phyloP scores from a whole-genome alignment of 345 rosid species.

The Litchi chinensis region DNA sequence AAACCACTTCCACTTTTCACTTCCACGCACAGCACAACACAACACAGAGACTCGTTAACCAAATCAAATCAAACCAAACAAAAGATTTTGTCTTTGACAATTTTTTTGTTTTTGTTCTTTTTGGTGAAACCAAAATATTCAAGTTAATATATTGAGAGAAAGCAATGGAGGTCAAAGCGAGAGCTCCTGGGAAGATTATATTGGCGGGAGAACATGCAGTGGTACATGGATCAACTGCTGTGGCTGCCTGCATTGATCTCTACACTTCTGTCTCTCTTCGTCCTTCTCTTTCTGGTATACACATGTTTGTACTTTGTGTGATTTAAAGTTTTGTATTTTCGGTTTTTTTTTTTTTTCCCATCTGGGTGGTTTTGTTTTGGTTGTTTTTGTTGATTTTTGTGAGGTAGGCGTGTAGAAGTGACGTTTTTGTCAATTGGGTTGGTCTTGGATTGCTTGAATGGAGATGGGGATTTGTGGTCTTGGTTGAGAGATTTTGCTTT shows the following conservation, averaged over 20 bases:
- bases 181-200: conserved; percentile 96
- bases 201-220: conserved; percentile 96
- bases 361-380: background rate
- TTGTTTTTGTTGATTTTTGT: background rate
- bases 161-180: conserved; percentile 84
- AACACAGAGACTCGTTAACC: background rate
- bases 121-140: background rate
- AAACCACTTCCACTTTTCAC: background rate
- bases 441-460: conserved; percentile 18
- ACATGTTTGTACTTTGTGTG: background rate
- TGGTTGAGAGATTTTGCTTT: conserved; percentile 11
- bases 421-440: conserved; percentile 11
- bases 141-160: background rate
- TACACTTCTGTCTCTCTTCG: conserved; percentile 64
- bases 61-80: background rate
- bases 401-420: background rate
- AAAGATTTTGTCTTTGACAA: background rate
- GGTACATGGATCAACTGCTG: conserved; percentile 92
- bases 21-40: background rate
- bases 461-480: background rate
- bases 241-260: conserved; percentile 91
- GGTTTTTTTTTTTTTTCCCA: background rate
- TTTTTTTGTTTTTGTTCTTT: background rate
- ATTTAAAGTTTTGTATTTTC: background rate
- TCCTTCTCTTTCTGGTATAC: conserved; percentile 53